Evolutionary conservation across 495 filamentous ascomycete species (phyloP).

Genomic region (Penicillium steckii): DNA sequence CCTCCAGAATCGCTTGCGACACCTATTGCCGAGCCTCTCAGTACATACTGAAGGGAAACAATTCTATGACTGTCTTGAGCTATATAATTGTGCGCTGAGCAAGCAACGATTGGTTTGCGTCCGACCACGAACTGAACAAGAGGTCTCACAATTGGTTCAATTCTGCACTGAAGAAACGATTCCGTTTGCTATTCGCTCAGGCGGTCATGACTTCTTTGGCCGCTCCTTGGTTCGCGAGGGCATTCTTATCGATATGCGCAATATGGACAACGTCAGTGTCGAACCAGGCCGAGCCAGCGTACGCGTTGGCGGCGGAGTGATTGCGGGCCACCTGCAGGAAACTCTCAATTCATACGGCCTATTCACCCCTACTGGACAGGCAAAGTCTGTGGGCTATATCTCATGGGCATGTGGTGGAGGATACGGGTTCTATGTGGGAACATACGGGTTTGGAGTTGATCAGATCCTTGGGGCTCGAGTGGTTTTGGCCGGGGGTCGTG

Average conservation of each 20-base stretch:
- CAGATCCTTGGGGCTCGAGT: conserved; percentile 29
- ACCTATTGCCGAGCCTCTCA: not conserved
- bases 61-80: not conserved
- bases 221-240: not conserved
- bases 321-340: not conserved
- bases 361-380: conserved; percentile 2
- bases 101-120: not conserved
- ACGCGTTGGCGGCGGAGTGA: conserved; percentile 2
- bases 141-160: conserved; percentile 1
- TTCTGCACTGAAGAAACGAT: not conserved
- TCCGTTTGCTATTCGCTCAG: conserved; percentile 1
- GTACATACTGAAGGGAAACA: not conserved
- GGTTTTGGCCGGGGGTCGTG: conserved; percentile 25
- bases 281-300: conserved; percentile 1
- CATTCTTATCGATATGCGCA: conserved; percentile 8
- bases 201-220: conserved; percentile 6
- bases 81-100: not conserved
- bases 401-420: conserved; percentile 19
- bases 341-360: conserved; percentile 4
- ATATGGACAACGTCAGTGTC: conserved; percentile 1
- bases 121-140: not conserved
- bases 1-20: not conserved
- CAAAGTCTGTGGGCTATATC: conserved; percentile 2
- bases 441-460: conserved; percentile 23
- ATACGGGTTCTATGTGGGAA: conserved; percentile 28